Base-by-base conservation (phyloP, 768 basidiomycete species). In the Kwoniella bestiolae region DNA sequence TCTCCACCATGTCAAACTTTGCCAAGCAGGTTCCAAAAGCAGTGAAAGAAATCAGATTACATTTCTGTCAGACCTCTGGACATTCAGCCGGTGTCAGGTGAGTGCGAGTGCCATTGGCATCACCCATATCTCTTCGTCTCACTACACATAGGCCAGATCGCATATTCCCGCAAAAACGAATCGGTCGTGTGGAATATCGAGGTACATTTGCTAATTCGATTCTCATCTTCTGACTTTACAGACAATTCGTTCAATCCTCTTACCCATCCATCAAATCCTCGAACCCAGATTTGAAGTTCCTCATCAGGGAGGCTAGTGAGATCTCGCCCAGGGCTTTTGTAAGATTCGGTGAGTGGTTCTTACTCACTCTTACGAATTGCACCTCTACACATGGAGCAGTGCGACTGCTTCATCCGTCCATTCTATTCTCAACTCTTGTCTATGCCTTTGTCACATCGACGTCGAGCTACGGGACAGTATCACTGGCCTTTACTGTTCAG, bases 21-120 rank as follows among this genome's bases (percentile, higher is more conserved):
- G 60, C 72, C 29, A 82, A 82, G 63, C 66, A 76, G 11, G 60
- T 82, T 32, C 80, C 81, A 9, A 68, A 69, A 49, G 70, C 78
- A n/a, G 76, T 82, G 60, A 79, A 79, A 57, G 81, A 82, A 69
- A 70, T 82, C 41, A 69, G 81, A 47, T 65, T 82, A 23, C 81
- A 80, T 65, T 72, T 82, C 31, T 82, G 81, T 61, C 81, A 82
- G 60, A 77, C 77, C 11, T 67, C 69, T 0, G 60, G 60, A 35
- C 65, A 71, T 14, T 78, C 76, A 28, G 64, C 69, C 9, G 81
- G 81, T 58, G 59, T 82, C 21, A 73, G 81, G 81, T 80, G 65
- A 72, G 79, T 69, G 8, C n/a, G 32, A n/a, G n/a, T n/a, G n/a
- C n/a, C n/a, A n/a, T n/a, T n/a, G n/a, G n/a, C n/a, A n/a, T n/a